phyloP scores from a whole-genome alignment of 2,329 filamentous ascomycete species.

The Ilyonectria destructans region DNA sequence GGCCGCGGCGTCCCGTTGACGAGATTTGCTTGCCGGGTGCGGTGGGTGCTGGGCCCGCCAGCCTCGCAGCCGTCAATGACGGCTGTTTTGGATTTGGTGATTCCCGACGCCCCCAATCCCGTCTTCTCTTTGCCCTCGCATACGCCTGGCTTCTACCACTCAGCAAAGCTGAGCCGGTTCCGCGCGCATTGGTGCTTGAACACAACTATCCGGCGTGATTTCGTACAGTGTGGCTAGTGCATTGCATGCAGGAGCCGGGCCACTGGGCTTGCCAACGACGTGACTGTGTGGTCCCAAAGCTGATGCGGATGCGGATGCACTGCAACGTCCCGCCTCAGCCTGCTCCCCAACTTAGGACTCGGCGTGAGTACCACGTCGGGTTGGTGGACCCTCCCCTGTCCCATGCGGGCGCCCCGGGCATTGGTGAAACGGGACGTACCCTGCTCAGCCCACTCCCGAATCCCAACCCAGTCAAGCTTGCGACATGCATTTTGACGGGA shows the following conservation, averaged over 20 bases:
- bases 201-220: conserved; percentile 24
- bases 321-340: conserved; percentile 50
- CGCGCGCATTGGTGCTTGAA: conserved; percentile 29
- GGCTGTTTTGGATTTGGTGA: conserved; percentile 38
- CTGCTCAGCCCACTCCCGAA: conserved; percentile 63
- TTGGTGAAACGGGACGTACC: conserved; percentile 69
- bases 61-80: conserved; percentile 41
- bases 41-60: conserved; percentile 32
- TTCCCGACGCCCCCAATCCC: conserved; percentile 30
- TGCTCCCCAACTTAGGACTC: conserved; percentile 43
- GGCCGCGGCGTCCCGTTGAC: conserved; percentile 40
- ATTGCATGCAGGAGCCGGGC: conserved; percentile 37
- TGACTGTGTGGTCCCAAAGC: conserved; percentile 33
- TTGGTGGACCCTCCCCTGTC: conserved; percentile 47
- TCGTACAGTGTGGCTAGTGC: conserved; percentile 43
- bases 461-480: conserved; percentile 63
- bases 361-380: conserved; percentile 42
- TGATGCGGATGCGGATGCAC: conserved; percentile 40
- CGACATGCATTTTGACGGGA: conserved; percentile 54
- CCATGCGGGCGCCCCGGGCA: conserved; percentile 57
- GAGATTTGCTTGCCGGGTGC: conserved; percentile 36
- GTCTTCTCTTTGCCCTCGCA: conserved; percentile 20
- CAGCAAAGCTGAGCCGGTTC: conserved; percentile 19
- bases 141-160: conserved; percentile 33
- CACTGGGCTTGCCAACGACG: conserved; percentile 32